Evolutionary conservation across 2,329 filamentous ascomycete genomes (phyloP), one percentile per base, ranked within the genome.

Genomic region (Shiraia sp.): DNA sequence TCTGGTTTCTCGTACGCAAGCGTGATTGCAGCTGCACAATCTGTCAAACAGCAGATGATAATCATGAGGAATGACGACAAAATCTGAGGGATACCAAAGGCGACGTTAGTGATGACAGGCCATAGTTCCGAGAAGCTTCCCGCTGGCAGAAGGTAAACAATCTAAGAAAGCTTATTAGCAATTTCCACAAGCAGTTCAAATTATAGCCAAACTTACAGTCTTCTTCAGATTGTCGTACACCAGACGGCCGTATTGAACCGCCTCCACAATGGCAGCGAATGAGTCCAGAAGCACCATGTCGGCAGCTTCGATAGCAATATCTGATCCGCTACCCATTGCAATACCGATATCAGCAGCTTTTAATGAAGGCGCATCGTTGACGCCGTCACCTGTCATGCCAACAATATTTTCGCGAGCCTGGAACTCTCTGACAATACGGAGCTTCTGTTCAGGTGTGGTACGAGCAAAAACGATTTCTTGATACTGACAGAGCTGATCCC

Each of bases 151-250:
- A 90, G 74, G 58, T 90, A 90, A n/a, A 82, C 80, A 47, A 88
- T 81, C 32, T 39, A 13, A 7, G 13, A 6, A 12, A n/a, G 13
- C 2, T 22, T 8, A 23, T 32, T 27, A 39, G 36, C 22, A 31
- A 13, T 26, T 2, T 13, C 12, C 10, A 6, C 3, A 3, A 16
- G 8, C 15, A 16, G 23, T n/a, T n/a, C 13, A 9, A 6, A n/a
- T n/a, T 12, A 15, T 4, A n/a, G 17, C 17, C 9, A 12, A 12
- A 39, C 28, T 17, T 14, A 32, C 36, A 0, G 81, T 85, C 75
- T 91, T 90, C 65, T 88, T 87, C 36, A 90, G 70, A 55, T 90
- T 90, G 65, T 90, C 85, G 67, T 87, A 90, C n/a, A 90, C 85
- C 5, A 88, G 80, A 10, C 87, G 79, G 0, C 87, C 87, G 45